These are phyloP conservation scores for Mycena epipterygia DNA, from an alignment of 768 basidiomycete genomes.

Conservation along the genomic window DNA sequence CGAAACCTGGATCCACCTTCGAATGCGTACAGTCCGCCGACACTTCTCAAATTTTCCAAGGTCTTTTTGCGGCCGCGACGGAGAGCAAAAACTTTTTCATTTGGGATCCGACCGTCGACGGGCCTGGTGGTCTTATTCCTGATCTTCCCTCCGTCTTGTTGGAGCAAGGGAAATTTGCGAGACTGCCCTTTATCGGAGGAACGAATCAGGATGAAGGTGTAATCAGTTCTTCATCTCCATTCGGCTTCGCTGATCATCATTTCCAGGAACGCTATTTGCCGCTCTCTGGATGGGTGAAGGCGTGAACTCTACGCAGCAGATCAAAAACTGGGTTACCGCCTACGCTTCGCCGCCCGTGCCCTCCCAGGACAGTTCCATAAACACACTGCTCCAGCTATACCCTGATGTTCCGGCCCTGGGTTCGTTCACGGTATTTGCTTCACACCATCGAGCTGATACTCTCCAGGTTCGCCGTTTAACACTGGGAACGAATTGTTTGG, in stretches of 20 bases:
- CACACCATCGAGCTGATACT: no score
- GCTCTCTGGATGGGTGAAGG: conserved; percentile 30
- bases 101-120: conserved; percentile 57
- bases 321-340: conserved; percentile 38
- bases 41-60: conserved; percentile 44
- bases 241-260: no score
- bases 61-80: conserved; percentile 37
- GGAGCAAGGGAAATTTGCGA: conserved; percentile 48
- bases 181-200: conserved; percentile 61
- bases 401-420: conserved; percentile 54
- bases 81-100: conserved; percentile 40
- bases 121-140: conserved; percentile 52
- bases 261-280: conserved; percentile 50
- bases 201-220: conserved; percentile 60
- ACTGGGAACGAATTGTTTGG: conserved; percentile 60
- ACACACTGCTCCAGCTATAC: conserved; percentile 52
- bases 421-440: no score
- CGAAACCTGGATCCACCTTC: conserved; percentile 49
- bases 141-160: conserved; percentile 52
- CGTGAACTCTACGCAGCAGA: conserved; percentile 41
- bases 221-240: background rate
- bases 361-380: conserved; percentile 27
- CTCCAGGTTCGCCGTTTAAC: conserved; percentile 54
- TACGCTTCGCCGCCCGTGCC: conserved; percentile 41
- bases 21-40: conserved; percentile 46